Conservation (phyloP, 2,329 filamentous ascomycete genomes). For the Diaporthe helianthi region DNA sequence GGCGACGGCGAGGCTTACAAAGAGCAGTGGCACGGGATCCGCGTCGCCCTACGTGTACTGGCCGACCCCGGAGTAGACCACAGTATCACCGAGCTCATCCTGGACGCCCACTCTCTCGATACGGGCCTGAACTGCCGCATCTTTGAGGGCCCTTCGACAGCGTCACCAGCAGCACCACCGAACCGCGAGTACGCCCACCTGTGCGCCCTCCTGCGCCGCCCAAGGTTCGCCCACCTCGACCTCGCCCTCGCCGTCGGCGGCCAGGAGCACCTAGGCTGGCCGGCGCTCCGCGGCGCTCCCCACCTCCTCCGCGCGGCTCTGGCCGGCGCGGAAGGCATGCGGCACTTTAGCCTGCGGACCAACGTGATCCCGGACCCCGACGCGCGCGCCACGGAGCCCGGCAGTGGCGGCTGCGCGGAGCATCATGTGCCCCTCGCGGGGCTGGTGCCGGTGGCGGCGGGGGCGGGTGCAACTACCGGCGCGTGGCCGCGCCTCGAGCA, state of each 20-base stretch:
- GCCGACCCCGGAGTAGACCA: constrained; percentile 36
- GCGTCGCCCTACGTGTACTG: constrained; percentile 40
- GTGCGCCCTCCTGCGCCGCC: constrained; percentile 36
- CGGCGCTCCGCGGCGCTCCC: no score
- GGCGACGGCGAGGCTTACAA: constrained; percentile 34
- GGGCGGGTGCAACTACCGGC: no score
- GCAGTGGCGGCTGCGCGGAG: no score
- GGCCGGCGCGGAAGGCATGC: no score
- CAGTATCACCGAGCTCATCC: constrained; percentile 44
- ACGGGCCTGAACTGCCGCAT: constrained; percentile 44
- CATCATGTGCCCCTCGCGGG: no score
- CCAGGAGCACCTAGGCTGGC: neutral
- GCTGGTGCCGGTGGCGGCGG: no score
- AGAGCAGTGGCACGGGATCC: constrained; percentile 44
- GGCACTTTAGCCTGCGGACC: no score
- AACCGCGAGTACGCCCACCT: constrained; percentile 41
- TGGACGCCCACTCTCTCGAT: constrained; percentile 42
- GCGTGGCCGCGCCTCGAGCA: no score
- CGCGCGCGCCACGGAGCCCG: no score
- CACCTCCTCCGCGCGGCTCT: no score
- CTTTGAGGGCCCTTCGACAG: constrained; percentile 37
- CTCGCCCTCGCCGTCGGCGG: constrained; percentile 38
- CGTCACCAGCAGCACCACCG: neutral
- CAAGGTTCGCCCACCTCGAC: constrained; percentile 41
- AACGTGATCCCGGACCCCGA: no score